Evolutionary conservation across 805 yeast genomes (phyloP).

Genomic region (Myxozyma lipomycoides): DNA sequence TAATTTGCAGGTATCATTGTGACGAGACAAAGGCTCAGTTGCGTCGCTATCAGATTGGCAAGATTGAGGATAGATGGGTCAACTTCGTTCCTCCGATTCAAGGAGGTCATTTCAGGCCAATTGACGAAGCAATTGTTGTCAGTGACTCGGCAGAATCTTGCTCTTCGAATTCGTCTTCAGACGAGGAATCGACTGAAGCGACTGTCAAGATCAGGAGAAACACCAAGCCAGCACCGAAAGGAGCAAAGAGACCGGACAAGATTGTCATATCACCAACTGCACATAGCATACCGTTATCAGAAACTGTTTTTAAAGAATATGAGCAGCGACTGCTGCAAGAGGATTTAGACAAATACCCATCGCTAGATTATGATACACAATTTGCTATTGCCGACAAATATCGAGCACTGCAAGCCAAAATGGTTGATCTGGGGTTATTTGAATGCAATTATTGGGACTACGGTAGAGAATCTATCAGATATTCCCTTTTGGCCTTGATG

Average conservation of each 20-base stretch:
- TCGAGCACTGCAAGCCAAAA: slow-evolving; percentile 52
- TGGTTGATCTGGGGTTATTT: slow-evolving; percentile 60
- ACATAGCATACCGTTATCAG: slow-evolving; percentile 2
- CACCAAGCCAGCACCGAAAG: background rate
- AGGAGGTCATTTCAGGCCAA: slow-evolving; percentile 53
- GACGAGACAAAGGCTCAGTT: slow-evolving; percentile 53
- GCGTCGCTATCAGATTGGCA: slow-evolving; percentile 61
- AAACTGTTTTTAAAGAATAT: slow-evolving; percentile 49
- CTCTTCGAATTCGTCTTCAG: slow-evolving; percentile 5
- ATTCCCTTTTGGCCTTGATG: slow-evolving; percentile 49
- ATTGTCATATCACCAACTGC: slow-evolving; percentile 29
- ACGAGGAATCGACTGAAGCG: background rate
- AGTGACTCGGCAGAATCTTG: slow-evolving; percentile 8
- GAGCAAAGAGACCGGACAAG: too few relatives aligned
- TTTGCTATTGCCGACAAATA: slow-evolving; percentile 52
- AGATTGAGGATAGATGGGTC: slow-evolving; percentile 60
- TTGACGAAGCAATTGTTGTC: slow-evolving; percentile 10
- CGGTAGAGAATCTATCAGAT: slow-evolving; percentile 62
- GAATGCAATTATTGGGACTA: slow-evolving; percentile 72
- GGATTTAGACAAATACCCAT: slow-evolving; percentile 59
- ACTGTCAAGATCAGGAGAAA: background rate
- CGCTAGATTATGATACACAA: slow-evolving; percentile 67
- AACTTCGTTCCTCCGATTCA: slow-evolving; percentile 85
- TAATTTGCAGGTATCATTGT: slow-evolving; percentile 49
- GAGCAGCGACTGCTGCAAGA: slow-evolving; percentile 53